Evolutionary conservation across 495 filamentous ascomycete genomes (phyloP), one percentile per base, ranked within the genome.

Genomic region (Talaromyces thailandensis): DNA sequence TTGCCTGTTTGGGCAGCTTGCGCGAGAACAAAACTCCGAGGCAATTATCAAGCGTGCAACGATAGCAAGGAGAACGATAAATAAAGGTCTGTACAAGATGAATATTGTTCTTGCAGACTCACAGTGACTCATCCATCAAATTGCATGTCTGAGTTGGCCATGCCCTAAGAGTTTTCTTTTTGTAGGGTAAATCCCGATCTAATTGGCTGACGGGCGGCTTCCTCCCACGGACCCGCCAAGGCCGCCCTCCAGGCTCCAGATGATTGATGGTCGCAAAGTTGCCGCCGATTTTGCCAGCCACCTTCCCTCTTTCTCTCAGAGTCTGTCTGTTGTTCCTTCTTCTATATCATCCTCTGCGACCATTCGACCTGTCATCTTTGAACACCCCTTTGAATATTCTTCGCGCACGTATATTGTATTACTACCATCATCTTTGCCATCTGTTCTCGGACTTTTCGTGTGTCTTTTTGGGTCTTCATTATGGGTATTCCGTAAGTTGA

Each of bases 401-500:
- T 55, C 51, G 26, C 26, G 23, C 23, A 14, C 24, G 5, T 11
- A 4, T 55, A 26, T 28, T 55, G 51, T 48, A 48, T 48, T 48
- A 48, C 28, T 16, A 40, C 4, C 40, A 9, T 52, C 48, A 6
- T 55, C 14, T 28, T 28, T 55, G 12, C 1, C 26, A 21, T 55
- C 51, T 55, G 9, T 26, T 55, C 21, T 14, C n/a, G 14, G 26
- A 55, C 51, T 14, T 55, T 23, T 48, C 43, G 51, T 14, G 23
- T 55, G 7, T 26, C n/a, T 55, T 55, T 55, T 28, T 55, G 21
- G 24, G 51, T 28, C 57, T 58, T 67, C 51, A 45, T 69, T 72
- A 93, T 94, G 90, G 90, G 90, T 77, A 85, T 92, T 64, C 89
- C 87, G 87, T 91, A 83, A 84, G 88, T 86, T 67, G 62, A 64